phyloP scores from a whole-genome alignment of 2,329 filamentous ascomycete genomes.

The Trichoderma guizhouense region DNA sequence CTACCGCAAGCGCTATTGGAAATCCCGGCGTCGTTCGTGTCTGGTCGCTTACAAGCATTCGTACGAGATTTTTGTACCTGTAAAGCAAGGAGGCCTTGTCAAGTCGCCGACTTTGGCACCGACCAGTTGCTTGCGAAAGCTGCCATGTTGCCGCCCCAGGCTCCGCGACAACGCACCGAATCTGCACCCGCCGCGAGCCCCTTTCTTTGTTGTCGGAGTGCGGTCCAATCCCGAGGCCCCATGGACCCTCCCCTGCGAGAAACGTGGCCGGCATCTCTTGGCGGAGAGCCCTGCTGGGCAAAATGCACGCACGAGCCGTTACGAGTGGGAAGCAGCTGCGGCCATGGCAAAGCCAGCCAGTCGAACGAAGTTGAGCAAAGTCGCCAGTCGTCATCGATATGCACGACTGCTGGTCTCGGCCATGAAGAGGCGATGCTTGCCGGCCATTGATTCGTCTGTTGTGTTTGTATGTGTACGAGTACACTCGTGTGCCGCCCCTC shows the following conservation, averaged over 20 bases:
- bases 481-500: background rate
- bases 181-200: background rate
- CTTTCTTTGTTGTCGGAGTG: slow-evolving; percentile 8
- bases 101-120: background rate
- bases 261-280: slow-evolving; percentile 17
- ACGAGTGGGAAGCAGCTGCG: background rate
- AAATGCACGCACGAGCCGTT: slow-evolving; percentile 3
- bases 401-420: background rate
- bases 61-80: background rate
- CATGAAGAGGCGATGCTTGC: background rate
- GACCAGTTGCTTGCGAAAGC: background rate
- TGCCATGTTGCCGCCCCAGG: background rate
- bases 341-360: background rate
- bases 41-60: background rate
- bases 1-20: background rate
- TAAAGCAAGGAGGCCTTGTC: background rate
- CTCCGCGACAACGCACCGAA: background rate
- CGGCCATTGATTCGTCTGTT: background rate
- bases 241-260: slow-evolving; percentile 6
- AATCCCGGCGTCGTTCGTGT: background rate
- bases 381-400: background rate
- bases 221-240: slow-evolving; percentile 13
- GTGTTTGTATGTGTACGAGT: background rate
- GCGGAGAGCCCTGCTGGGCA: slow-evolving; percentile 12
- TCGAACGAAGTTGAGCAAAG: background rate